Evolutionary conservation across 805 yeast species (phyloP).

Genomic region (Candida lessepsii): DNA sequence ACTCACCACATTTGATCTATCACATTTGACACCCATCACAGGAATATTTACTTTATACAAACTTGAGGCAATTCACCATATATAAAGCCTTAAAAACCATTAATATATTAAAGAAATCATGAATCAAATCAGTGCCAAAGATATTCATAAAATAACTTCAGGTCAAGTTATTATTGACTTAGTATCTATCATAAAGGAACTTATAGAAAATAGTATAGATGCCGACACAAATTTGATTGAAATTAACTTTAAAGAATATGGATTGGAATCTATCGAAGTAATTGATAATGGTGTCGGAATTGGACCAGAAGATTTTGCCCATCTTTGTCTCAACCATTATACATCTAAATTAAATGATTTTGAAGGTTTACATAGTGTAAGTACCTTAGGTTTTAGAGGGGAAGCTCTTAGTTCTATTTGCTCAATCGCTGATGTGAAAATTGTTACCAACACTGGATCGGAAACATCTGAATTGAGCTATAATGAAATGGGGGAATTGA

Average conservation of each 20-base stretch:
- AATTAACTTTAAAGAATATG: constrained; percentile 65
- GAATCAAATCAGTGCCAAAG: constrained; percentile 25
- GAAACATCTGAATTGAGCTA: constrained; percentile 48
- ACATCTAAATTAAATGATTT: constrained; percentile 64
- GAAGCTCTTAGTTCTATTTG: constrained; percentile 77
- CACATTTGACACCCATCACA: background rate
- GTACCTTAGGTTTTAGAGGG: constrained; percentile 75
- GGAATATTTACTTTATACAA: too few species aligned
- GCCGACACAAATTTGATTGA: constrained; percentile 71
- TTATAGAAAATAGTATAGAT: constrained; percentile 85
- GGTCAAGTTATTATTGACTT: constrained; percentile 90
- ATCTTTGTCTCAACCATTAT: constrained; percentile 58
- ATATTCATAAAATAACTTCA: constrained; percentile 77
- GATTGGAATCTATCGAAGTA: constrained; percentile 67
- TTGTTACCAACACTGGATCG: constrained; percentile 47
- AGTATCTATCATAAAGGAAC: constrained; percentile 75
- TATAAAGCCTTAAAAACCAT: too few species aligned
- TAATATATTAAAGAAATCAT: too few species aligned
- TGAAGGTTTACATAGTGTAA: constrained; percentile 50
- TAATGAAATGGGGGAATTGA: constrained; percentile 53
- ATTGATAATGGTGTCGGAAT: constrained; percentile 72
- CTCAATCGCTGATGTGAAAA: constrained; percentile 47
- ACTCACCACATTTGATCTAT: background rate
- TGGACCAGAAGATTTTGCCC: constrained; percentile 46
- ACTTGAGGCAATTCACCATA: too few species aligned